Base-by-base conservation (phyloP, 164 flowering plant genomes). In the Buxus sempervirens region DNA sequence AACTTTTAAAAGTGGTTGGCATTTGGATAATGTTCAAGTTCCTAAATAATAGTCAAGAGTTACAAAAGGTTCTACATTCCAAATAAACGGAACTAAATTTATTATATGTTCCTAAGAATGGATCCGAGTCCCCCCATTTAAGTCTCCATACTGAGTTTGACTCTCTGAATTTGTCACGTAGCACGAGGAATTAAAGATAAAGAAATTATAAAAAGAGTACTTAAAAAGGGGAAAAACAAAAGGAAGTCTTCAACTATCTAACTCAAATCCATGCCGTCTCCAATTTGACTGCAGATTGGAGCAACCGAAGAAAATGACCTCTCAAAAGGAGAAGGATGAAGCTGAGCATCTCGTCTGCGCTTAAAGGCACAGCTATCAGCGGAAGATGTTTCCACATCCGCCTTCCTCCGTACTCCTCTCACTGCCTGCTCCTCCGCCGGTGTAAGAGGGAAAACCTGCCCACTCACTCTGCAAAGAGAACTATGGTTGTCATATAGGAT, bases 201-300 rank as follows among this genome's bases (percentile, higher is more conserved):
- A 53, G 63, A 19, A 41, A 68, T 20, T 56, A 67, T 64, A 68
- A 42, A 65, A 51, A 60, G 56, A 21, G 53, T 63, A 49, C 26
- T 60, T 69, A 56, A 75, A 60, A n/a, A n/a, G n/a, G n/a, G n/a
- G n/a, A n/a, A 76, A 67, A 26, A 58, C 0, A 69, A 32, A 55
- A 54, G 45, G 41, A 54, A 26, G 38, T 45, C 63, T 66, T 61
- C 69, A 59, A 64, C 68, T 54, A 66, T 63, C 83, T 84, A 88
- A 84, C 80, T 95, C 89, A 85, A 78, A 73, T 95, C 97, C 97
- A 91, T 92, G 81, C 93, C 94, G 72, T 95, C 98, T 75, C 96
- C 96, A 78, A 89, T 78, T 83, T 79, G 96, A 82, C 94, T 89
- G 88, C 94, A 88, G 82, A 95, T 89, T 63, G 97, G 97, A 80